phyloP scores from a whole-genome alignment of 441 rosid genomes.

The Populus hybrid region DNA sequence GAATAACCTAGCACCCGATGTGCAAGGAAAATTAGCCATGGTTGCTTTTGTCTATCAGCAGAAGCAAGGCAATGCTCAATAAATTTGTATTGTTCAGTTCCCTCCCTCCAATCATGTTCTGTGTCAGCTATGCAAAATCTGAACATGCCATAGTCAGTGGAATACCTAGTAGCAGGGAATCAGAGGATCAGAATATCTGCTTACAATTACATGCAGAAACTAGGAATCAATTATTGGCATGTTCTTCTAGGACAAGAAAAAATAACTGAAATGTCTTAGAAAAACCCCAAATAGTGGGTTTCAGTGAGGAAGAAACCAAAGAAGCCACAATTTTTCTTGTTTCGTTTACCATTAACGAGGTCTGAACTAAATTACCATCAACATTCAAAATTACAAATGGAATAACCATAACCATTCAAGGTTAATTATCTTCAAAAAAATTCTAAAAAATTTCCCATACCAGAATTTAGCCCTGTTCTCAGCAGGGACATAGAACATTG shows the following conservation, averaged over 20 bases:
- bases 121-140: slow-evolving; percentile 80
- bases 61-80: slow-evolving; percentile 73
- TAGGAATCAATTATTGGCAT: background rate
- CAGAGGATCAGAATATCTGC: background rate
- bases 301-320: background rate
- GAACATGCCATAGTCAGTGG: slow-evolving; percentile 85
- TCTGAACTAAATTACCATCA: background rate
- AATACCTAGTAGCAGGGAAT: slow-evolving; percentile 44
- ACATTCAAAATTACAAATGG: background rate
- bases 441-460: slow-evolving; percentile 24
- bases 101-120: slow-evolving; percentile 90
- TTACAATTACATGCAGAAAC: background rate
- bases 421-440: background rate
- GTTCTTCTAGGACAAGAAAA: background rate
- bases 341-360: background rate
- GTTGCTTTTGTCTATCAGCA: slow-evolving; percentile 72
- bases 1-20: slow-evolving; percentile 86
- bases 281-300: background rate
- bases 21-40: slow-evolving; percentile 86
- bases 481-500: slow-evolving; percentile 77
- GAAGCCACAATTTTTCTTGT: background rate
- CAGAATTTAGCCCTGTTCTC: slow-evolving; percentile 77
- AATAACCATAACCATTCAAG: background rate
- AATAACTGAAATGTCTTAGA: background rate
- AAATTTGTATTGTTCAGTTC: slow-evolving; percentile 73